Evolutionary conservation across 768 basidiomycete genomes (phyloP).

Genomic region (Leccinum variicolor): DNA sequence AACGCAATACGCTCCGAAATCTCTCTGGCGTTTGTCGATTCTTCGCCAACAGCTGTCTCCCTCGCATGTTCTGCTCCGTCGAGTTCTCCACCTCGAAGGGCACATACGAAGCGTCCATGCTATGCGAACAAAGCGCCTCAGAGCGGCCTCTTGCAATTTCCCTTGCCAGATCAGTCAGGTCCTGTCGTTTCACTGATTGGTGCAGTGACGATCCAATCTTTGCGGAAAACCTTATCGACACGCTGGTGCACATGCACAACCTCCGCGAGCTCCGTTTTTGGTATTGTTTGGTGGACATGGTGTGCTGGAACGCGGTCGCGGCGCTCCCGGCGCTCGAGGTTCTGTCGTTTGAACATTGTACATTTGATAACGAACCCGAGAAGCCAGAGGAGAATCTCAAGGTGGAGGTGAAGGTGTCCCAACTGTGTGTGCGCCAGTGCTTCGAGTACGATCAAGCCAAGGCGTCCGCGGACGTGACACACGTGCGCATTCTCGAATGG

Average conservation of each 20-base stretch:
- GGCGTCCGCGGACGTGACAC: background rate
- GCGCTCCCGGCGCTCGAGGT: background rate
- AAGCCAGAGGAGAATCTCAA: background rate
- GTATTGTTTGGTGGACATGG: background rate
- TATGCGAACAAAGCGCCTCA: background rate
- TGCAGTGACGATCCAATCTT: background rate
- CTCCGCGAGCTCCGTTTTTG: background rate
- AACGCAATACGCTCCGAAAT: background rate
- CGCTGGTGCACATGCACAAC: background rate
- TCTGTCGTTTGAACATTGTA: background rate
- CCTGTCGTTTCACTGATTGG: background rate
- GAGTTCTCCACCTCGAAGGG: background rate
- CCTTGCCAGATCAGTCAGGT: background rate
- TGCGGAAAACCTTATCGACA: background rate
- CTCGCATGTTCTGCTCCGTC: too few species aligned
- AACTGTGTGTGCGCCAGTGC: background rate
- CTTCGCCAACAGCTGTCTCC: too few species aligned
- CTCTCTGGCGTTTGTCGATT: background rate
- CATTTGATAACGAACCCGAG: background rate
- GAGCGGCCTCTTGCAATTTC: background rate
- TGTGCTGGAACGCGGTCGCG: background rate
- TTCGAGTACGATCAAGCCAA: background rate
- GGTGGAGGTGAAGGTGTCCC: background rate
- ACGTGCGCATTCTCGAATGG: background rate
- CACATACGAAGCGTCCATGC: too few species aligned